Base-by-base conservation (phyloP, 225 moss, liverwort and hornwort genomes). In the Ulota crispa region DNA sequence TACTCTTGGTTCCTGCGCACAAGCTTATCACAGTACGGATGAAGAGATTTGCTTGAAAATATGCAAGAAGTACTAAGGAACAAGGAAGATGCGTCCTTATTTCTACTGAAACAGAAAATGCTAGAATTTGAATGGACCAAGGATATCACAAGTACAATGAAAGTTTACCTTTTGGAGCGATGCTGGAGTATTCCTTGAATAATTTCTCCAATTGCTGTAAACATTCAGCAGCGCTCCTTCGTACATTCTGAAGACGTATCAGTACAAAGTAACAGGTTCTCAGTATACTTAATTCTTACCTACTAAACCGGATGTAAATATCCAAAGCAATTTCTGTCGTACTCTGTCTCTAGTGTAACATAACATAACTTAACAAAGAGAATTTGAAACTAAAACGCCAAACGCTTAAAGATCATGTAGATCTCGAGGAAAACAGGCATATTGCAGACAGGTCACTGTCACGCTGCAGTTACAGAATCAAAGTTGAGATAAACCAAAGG, bases 201-300 rank as follows among this genome's bases (percentile, higher is more conserved):
- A 84, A 60, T 62, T 47, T 45, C 70, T 67, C 76, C 50, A 97
- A 64, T 68, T 89, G 76, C 72, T 93, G 85, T 55, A 93, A 41
- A 75, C 95, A 93, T 54, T 79, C 81, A 77, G 70, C 84, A 41
- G 93, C 91, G 45, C 91, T 94, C 75, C 84, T 91, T 73, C 97
- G 95, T 72, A 94, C 82, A 65, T 84, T 88, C 96, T 96, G 81
- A 57, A 63, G 30, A 63, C 32, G n/a, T 3, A 55, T 50, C 18
- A 81, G 57, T 39, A 67, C 2, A 61, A 80, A 64, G 75, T n/a
- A 73, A 47, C 7, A 80, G 36, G 14, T 5, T 54, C 47, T 88
- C 52, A 77, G 64, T 16, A 62, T 4, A 80, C 15, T 42, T 56
- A 21, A 21, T n/a, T 34, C 74, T 37, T 42, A 65, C 4, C 70